Percentiles rank a stretch among this genome's conserved stretches.
Evolutionary conservation across 257 asterid genomes (phyloP).

Genomic region (Solanum megistacrolobum): DNA sequence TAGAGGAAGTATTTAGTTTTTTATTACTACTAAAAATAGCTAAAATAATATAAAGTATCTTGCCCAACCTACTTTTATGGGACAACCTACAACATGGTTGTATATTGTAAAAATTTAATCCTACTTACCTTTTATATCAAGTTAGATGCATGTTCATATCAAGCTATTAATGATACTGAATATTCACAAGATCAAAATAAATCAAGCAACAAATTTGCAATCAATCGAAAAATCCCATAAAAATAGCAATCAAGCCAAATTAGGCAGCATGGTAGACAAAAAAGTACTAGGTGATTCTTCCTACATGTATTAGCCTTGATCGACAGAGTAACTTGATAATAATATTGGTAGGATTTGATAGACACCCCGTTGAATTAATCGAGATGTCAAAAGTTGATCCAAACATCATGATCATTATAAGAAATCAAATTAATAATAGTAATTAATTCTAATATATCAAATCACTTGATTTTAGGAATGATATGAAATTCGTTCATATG

Average conservation of each 20-base stretch:
- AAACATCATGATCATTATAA: too few relatives aligned
- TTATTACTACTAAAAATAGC: background rate
- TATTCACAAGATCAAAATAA: background rate
- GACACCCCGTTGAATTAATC: too few relatives aligned
- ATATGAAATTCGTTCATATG: background rate
- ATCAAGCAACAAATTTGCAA: background rate
- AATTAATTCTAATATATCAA: background rate
- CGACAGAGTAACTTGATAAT: too few relatives aligned
- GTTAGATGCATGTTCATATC: background rate
- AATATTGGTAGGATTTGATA: fast-evolving
- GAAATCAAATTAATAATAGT: too few relatives aligned
- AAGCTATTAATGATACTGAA: background rate
- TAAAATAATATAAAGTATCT: background rate
- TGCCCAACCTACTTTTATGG: background rate
- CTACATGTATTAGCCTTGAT: fast-evolving
- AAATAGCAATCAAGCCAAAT: background rate
- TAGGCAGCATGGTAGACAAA: background rate
- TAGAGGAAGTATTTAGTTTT: background rate
- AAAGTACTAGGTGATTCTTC: background rate
- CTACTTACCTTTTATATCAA: background rate
- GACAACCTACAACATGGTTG: too few relatives aligned
- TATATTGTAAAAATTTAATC: too few relatives aligned
- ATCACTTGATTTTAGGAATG: background rate
- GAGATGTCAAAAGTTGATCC: too few relatives aligned
- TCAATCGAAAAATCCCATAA: background rate